A percentile compares a stretch with the other conserved stretches of the same genome.
These are phyloP conservation scores for Rhododendron griersonianum DNA, from an alignment of 148 eudicot species.

Conservation along the genomic window DNA sequence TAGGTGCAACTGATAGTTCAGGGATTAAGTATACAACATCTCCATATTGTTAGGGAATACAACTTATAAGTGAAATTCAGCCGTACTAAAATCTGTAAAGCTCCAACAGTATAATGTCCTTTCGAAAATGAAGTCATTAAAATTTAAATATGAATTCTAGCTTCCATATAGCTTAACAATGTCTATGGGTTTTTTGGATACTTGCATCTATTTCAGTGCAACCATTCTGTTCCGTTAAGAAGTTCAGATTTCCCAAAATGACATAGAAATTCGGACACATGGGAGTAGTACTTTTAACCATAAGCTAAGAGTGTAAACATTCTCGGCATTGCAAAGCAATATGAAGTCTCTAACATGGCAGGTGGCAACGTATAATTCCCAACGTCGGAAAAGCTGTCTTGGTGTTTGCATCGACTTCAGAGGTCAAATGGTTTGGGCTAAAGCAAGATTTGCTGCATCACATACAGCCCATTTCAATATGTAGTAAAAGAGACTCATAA, in stretches of 20 bases:
- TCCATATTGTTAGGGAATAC: too few species aligned
- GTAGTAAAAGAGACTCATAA: background rate
- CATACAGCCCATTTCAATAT: background rate
- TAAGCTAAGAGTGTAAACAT: background rate
- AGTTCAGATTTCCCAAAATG: background rate
- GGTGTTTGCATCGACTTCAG: background rate
- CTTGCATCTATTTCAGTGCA: background rate
- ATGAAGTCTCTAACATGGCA: background rate
- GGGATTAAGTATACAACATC: too few species aligned
- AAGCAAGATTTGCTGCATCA: background rate
- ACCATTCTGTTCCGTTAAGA: background rate
- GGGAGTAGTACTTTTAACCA: background rate
- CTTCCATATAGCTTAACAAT: background rate
- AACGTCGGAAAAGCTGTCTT: background rate
- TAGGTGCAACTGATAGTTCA: background rate
- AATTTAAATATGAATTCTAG: background rate
- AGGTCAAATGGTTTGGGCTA: background rate
- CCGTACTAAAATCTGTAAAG: too few species aligned
- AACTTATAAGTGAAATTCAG: too few species aligned
- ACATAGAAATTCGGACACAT: background rate
- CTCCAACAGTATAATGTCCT: too few species aligned
- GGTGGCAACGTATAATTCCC: background rate
- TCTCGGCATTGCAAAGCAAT: background rate
- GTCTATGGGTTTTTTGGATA: background rate
- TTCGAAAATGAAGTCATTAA: too few species aligned